Conservation (phyloP, 257 asterid genomes). For the Nicotiana undulata region DNA sequence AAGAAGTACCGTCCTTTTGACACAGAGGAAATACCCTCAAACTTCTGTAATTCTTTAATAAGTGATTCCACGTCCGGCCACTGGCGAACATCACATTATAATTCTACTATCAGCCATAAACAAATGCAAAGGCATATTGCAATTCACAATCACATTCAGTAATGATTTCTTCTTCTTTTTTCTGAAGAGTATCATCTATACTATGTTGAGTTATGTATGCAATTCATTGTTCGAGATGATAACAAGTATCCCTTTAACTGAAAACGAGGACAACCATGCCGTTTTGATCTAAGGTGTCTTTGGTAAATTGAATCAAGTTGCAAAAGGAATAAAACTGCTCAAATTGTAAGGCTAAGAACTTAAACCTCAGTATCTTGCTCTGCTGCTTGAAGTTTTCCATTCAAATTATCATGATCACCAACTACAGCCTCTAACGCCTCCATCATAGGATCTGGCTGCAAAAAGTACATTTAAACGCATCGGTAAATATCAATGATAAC, state of each 20-base stretch:
- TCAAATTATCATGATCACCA: conserved; percentile 54
- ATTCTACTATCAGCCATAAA: background rate
- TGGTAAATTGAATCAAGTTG: background rate
- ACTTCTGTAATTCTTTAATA: conserved; percentile 54
- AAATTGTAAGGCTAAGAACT: background rate
- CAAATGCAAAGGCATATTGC: background rate
- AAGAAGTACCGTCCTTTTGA: conserved; percentile 73
- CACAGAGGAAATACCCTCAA: conserved; percentile 72
- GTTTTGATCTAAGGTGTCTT: background rate
- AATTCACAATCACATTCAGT: background rate
- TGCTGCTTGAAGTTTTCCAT: conserved; percentile 60
- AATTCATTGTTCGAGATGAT: background rate
- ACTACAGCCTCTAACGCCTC: conserved; percentile 89
- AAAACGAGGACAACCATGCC: background rate
- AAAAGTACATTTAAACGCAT: conserved; percentile 4
- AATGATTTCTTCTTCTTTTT: background rate
- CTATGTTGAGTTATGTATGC: background rate
- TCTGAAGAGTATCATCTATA: background rate
- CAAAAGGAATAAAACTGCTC: background rate
- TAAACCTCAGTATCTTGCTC: conserved; percentile 61
- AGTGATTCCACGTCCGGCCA: conserved; percentile 87
- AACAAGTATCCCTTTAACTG: background rate
- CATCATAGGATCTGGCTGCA: conserved; percentile 86
- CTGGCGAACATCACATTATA: conserved; percentile 25
- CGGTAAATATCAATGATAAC: background rate